Evolutionary conservation across 768 basidiomycete species (phyloP), one percentile per base, ranked within the genome.

Genomic region (Gloeopeniophorella convolvens): DNA sequence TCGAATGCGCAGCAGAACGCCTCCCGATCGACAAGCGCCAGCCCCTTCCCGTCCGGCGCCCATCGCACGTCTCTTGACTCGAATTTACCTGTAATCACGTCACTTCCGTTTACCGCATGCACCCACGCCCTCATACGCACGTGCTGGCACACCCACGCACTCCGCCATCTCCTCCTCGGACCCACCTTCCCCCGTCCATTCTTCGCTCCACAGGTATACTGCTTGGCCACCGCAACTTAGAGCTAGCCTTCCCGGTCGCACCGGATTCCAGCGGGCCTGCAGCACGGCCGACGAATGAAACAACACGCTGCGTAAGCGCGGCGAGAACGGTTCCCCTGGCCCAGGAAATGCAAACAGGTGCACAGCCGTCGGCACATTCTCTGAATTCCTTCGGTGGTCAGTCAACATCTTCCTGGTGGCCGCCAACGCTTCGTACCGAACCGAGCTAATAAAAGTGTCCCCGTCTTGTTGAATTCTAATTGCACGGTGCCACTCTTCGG

Each of bases 141-240:
- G 79, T n/a, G 85, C 78, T 28, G 93, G 93, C 4, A 96, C 79
- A 6, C 89, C 89, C 28, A 94, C 79, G 59, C 90, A 94, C 65
- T 95, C 93, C 3, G 90, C 89, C 68, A 91, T 84, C 60, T 91
- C 90, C 54, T 70, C 68, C 60, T 80, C 82, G 36, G 76, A 76
- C 16, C 68, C 70, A 4, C 73, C 76, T 5, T 66, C 71, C 26
- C 72, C 74, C 13, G 80, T 66, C 85, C 85, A 89, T 59, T 90
- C 88, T 54, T 89, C 86, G 56, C 83, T 88, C 89, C 89, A 92
- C 7, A 74, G 78, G 64, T 85, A 88, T 20, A 89, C 62, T 46
- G 83, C 80, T 48, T 77, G 76, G 42, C 66, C 75, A 10, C 82
- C 83, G 58, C 82, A 86, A 55, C 85, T 84, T 8, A 87, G 58